phyloP scores from a whole-genome alignment of 139 green algal species.

The Coelastrella sp. region DNA sequence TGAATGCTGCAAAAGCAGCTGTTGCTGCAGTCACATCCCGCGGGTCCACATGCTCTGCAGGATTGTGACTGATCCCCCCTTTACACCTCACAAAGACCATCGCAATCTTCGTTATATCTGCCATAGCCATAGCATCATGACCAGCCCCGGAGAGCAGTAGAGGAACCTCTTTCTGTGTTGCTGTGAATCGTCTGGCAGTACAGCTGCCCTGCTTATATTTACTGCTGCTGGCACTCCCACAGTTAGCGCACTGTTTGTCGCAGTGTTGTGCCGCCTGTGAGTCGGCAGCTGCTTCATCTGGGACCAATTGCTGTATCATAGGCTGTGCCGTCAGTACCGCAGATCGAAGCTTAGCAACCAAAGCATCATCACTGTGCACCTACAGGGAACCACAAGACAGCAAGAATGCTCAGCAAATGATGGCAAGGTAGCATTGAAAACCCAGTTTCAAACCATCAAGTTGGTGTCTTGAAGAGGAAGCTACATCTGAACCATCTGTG shows the following conservation, averaged over 20 bases:
- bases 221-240: neutral
- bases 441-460: too few species aligned
- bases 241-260: conserved; percentile 20
- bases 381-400: conserved; percentile 8
- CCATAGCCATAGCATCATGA: conserved; percentile 92
- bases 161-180: conserved; percentile 47
- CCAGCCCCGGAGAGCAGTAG: conserved; percentile 89
- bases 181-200: neutral
- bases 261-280: neutral
- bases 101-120: conserved; percentile 75
- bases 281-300: neutral
- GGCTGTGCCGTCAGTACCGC: conserved; percentile 15
- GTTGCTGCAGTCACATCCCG: conserved; percentile 76
- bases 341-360: neutral
- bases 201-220: neutral
- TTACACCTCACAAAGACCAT: conserved; percentile 95
- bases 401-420: too few species aligned
- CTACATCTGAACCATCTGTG: too few species aligned
- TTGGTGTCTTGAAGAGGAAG: too few species aligned
- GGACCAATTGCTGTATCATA: neutral
- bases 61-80: conserved; percentile 88
- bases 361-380: conserved; percentile 12
- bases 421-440: too few species aligned
- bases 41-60: conserved; percentile 78
- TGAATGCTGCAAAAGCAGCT: conserved; percentile 60